A percentile compares a stretch with the other conserved stretches of the same genome.
Evolutionary conservation across 2,329 filamentous ascomycete genomes (phyloP).

Genomic region (Fusarium torreyae): DNA sequence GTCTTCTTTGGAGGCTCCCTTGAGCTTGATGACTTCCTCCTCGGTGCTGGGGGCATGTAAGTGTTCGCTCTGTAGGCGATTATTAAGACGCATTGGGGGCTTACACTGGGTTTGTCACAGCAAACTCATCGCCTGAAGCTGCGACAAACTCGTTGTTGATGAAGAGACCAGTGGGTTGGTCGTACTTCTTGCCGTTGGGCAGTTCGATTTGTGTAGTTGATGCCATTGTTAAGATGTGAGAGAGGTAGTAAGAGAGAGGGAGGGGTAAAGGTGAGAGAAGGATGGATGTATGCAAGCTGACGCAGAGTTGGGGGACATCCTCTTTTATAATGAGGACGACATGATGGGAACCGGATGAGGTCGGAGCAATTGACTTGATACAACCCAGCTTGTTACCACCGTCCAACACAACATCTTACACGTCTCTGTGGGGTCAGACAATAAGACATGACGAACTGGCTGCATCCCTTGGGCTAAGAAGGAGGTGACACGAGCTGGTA

Average conservation of each 20-base stretch:
- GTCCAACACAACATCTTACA: not conserved
- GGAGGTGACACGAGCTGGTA: constrained; percentile 3
- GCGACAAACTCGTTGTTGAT: constrained; percentile 50
- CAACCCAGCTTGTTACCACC: not conserved
- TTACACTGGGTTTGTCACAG: constrained; percentile 43
- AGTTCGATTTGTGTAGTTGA: constrained; percentile 40
- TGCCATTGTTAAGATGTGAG: constrained; percentile 18
- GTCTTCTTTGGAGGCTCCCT: constrained; percentile 42
- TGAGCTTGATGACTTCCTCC: constrained; percentile 42
- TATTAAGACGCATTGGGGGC: not conserved
- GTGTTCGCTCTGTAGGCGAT: not conserved
- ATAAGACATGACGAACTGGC: not conserved
- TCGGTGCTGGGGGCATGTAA: constrained; percentile 31
- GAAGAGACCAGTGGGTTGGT: constrained; percentile 57
- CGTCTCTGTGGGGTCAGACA: constrained; percentile 15
- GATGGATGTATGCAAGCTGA: not conserved
- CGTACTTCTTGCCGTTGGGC: constrained; percentile 52
- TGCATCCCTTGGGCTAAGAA: not conserved
- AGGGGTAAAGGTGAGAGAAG: not conserved
- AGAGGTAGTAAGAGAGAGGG: not conserved
- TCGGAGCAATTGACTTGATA: not conserved
- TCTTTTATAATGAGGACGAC: constrained; percentile 26
- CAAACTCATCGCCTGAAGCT: constrained; percentile 44
- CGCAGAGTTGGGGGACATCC: constrained; percentile 5
- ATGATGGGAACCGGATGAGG: not conserved